A percentile compares a stretch with the other conserved stretches of the same genome.
Evolutionary conservation across 164 flowering plant species (phyloP).

Genomic region (Saururus chinensis): DNA sequence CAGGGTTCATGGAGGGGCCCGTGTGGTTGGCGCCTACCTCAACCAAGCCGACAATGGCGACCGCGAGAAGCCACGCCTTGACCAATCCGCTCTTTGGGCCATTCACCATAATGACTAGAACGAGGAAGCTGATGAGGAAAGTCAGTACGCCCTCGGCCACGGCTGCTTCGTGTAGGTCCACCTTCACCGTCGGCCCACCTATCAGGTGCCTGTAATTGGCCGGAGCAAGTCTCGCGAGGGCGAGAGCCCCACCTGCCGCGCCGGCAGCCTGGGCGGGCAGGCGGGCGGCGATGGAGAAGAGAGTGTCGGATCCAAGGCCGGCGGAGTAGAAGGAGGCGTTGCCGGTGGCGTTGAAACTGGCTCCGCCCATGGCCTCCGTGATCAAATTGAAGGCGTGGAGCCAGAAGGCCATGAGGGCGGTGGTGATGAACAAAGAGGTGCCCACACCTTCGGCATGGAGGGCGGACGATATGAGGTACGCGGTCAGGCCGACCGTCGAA

Average conservation of each 20-base stretch:
- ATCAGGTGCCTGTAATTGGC: slow-evolving; percentile 58
- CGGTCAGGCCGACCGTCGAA: slow-evolving; percentile 34
- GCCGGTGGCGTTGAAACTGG: slow-evolving; percentile 71
- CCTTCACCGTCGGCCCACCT: slow-evolving; percentile 68
- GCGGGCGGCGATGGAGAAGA: slow-evolving; percentile 64
- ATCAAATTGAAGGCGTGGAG: slow-evolving; percentile 41
- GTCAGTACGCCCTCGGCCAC: slow-evolving; percentile 79
- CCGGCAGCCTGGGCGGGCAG: slow-evolving; percentile 79
- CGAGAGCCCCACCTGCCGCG: slow-evolving; percentile 68
- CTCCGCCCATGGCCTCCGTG: slow-evolving; percentile 55
- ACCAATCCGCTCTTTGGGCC: slow-evolving; percentile 44
- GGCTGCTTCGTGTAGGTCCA: slow-evolving; percentile 71
- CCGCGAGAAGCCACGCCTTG: slow-evolving; percentile 49
- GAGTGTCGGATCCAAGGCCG: slow-evolving; percentile 41
- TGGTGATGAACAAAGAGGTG: slow-evolving; percentile 26
- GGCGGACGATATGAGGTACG: slow-evolving; percentile 25
- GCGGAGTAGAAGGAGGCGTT: slow-evolving; percentile 67
- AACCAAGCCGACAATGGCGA: slow-evolving; percentile 42
- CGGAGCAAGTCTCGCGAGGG: slow-evolving; percentile 58
- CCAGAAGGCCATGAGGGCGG: slow-evolving; percentile 27
- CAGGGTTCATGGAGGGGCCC: slow-evolving; percentile 91
- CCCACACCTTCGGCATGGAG: slow-evolving; percentile 25
- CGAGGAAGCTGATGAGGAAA: slow-evolving; percentile 46
- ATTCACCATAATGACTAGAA: slow-evolving; percentile 43
- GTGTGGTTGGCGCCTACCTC: slow-evolving; percentile 55